Base-by-base conservation (phyloP, 768 basidiomycete species). In the Pleurotus tuber-regium region DNA sequence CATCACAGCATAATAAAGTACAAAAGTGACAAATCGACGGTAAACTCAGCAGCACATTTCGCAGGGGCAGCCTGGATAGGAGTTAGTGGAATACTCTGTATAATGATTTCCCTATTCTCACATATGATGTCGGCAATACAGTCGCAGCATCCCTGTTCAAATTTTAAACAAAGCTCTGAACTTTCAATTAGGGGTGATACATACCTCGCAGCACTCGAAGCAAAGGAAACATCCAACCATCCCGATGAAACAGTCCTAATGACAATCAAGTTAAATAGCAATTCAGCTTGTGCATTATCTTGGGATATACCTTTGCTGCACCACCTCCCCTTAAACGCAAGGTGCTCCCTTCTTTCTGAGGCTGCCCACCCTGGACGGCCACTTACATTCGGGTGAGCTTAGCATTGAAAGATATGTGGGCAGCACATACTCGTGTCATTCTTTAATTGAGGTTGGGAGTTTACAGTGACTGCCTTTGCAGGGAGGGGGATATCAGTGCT, bases 161-260 rank as follows among this genome's bases (percentile, higher is more conserved):
- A 50, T 2, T 36, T 35, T 16, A 39, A 41, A 26, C 31, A n/a
- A n/a, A n/a, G n/a, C n/a, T n/a, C n/a, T n/a, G n/a, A n/a, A n/a
- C n/a, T n/a, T n/a, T n/a, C n/a, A n/a, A n/a, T n/a, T n/a, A n/a
- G n/a, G n/a, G n/a, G n/a, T n/a, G n/a, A n/a, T n/a, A 61, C 71
- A 40, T 57, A 86, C 85, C 77, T 86, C 84, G 76, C 84, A 88
- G 54, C 84, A 84, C 61, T 87, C 85, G 63, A 80, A 89, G 69
- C 87, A 89, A 19, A 89, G 58, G 77, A 87, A 89, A 62, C 84
- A 87, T 24, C 73, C 81, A 29, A 86, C 4, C 14, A 77, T 47
- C 16, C 74, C 83, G 23, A 89, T 48, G 69, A 86, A 78, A 64
- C 85, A 88, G 63, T 87, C 84, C 86, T 88, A 52, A 28, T 41